Evolutionary conservation across 2,329 filamentous ascomycete genomes (phyloP), one percentile per base, ranked within the genome.

Genomic region (Penicillium hordei): DNA sequence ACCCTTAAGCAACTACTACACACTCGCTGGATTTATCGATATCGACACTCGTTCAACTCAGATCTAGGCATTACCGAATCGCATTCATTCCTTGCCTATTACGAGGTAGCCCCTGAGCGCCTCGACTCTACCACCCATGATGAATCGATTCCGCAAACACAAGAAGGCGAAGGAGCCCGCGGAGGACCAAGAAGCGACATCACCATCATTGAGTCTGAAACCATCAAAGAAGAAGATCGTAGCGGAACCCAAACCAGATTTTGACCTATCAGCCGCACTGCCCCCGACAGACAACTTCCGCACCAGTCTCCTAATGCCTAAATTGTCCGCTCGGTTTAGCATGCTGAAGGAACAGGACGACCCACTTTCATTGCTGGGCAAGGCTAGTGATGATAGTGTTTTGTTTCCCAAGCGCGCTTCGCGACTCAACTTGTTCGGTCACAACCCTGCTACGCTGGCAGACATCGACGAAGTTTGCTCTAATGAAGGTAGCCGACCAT

Each of bases 301-400:
- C 57, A 99, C 94, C 4, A 97, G 94, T 80, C 79, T 99, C 58
- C 81, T 99, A 61, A 96, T 99, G 93, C 93, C 91, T 0, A 93
- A 93, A 42, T 82, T 99, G 5, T 97, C 93, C 0, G 91, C 93
- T 13, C 87, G 94, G 7, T 99, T 99, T 74, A 97, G 93, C 66
- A 97, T 97, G 93, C 80, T 97, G 33, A 83, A 91, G 68, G 93
- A 97, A 75, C 93, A 97, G 73, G 93, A 97, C 72, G 92, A 97
- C 68, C 93, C 93, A 1, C 88, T 81, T 61, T 93, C 91, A 2
- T 89, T 92, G 72, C 83, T 97, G 33, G 93, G 93, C 57, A 97
- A 97, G 75, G 93, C 93, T 17, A 94, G 90, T 74, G 93, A 97
- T 71, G 93, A 97, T 75, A 97, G 93, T 65, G 93, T 97, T 3